Conservation (phyloP, 305 asterid genomes). For the Solanum aculeatissimum region DNA sequence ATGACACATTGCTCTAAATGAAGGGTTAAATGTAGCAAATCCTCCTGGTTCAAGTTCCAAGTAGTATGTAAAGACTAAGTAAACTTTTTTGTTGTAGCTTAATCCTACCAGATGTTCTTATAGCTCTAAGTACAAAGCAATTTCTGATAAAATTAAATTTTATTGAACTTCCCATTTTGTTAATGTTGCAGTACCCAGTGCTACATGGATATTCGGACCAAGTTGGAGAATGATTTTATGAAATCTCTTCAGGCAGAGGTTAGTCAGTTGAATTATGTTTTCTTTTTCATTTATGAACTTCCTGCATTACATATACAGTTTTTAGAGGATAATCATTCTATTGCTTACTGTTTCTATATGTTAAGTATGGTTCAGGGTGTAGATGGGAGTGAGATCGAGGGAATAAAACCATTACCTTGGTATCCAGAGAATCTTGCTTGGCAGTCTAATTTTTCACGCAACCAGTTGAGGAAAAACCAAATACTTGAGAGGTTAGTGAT, state of each 20-base stretch:
- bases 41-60: not conserved
- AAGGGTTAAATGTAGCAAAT: not conserved
- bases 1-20: not conserved
- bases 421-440: slow-evolving; percentile 96
- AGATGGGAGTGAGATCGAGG: slow-evolving; percentile 66
- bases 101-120: not conserved
- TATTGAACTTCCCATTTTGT: not conserved
- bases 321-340: not conserved
- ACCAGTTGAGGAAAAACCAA: slow-evolving; percentile 81
- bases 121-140: not conserved
- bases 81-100: not conserved
- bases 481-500: slow-evolving; percentile 71
- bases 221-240: slow-evolving; percentile 76
- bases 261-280: not conserved
- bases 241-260: slow-evolving; percentile 88
- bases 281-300: not conserved
- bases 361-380: slow-evolving; percentile 35
- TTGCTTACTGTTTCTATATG: not conserved
- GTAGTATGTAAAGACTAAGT: not conserved
- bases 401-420: slow-evolving; percentile 84
- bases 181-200: slow-evolving; percentile 68
- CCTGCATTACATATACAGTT: not conserved
- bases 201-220: slow-evolving; percentile 53
- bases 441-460: slow-evolving; percentile 93
- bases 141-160: not conserved